phyloP scores from a whole-genome alignment of 169 alveolate species.

The Plasmodium vivax region DNA sequence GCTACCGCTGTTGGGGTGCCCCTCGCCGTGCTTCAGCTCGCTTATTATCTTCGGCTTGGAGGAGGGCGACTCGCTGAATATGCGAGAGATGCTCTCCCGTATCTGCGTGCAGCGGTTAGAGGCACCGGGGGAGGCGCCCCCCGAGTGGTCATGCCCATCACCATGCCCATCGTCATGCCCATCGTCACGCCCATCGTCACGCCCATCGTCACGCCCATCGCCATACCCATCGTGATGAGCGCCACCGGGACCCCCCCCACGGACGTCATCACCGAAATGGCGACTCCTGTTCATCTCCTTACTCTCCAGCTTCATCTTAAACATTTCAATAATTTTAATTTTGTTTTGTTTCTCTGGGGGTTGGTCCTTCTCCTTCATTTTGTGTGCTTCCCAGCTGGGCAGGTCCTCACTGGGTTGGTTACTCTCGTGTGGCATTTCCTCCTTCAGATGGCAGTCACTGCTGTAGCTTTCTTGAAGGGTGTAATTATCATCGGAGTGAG shows the following conservation, averaged over 20 bases:
- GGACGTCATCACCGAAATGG: not conserved
- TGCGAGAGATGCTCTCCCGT: constrained; percentile 44
- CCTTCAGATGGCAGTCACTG: not conserved
- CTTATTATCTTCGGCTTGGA: constrained; percentile 57
- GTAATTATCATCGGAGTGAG: not conserved
- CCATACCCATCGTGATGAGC: not conserved
- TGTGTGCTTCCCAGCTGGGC: not conserved
- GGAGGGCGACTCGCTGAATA: constrained; percentile 39
- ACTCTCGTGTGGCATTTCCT: not conserved
- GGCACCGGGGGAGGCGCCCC: not conserved
- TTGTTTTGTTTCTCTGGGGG: not conserved
- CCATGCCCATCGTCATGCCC: not conserved
- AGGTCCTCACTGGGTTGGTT: not conserved
- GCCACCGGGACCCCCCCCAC: not conserved
- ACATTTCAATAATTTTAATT: not conserved
- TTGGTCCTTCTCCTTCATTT: not conserved
- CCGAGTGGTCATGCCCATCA: not conserved
- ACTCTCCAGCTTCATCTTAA: not conserved
- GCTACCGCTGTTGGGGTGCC: too few relatives aligned
- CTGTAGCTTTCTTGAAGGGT: not conserved
- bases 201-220: not conserved
- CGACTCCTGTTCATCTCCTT: not conserved
- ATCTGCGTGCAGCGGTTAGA: not conserved
- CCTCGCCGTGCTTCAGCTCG: constrained; percentile 1
- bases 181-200: too few relatives aligned